phyloP scores from a whole-genome alignment of 331 rosid genomes.

The Phaseolus coccineus region DNA sequence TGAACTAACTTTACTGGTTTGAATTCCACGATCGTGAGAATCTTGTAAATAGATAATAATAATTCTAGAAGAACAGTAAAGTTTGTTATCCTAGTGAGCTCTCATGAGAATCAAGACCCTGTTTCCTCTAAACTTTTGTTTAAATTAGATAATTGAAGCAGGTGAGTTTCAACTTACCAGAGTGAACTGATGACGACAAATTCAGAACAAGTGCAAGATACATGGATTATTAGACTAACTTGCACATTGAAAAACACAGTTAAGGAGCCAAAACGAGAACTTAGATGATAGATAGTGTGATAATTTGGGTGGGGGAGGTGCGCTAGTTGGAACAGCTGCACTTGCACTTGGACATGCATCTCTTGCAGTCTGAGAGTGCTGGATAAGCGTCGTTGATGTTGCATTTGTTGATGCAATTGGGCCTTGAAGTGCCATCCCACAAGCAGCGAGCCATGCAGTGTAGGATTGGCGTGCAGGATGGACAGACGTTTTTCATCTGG shows the following conservation, averaged over 20 bases:
- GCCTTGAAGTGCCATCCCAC: slow-evolving; percentile 70
- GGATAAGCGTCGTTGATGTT: slow-evolving; percentile 57
- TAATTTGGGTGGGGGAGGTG: slow-evolving; percentile 1
- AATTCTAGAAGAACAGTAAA: no score
- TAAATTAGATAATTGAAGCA: neutral
- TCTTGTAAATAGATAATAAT: no score
- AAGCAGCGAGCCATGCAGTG: slow-evolving; percentile 90
- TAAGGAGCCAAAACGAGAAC: neutral
- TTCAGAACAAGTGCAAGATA: slow-evolving; percentile 37
- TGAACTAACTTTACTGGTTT: neutral
- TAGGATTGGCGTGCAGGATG: slow-evolving; percentile 60
- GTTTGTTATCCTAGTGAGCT: neutral
- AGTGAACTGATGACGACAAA: neutral
- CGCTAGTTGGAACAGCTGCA: slow-evolving; percentile 66
- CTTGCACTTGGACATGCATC: slow-evolving; percentile 82
- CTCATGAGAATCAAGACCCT: neutral
- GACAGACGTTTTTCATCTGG: slow-evolving; percentile 69
- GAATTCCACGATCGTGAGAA: neutral
- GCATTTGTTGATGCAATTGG: slow-evolving; percentile 61
- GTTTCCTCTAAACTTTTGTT: neutral
- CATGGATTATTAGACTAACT: slow-evolving; percentile 13
- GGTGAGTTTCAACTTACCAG: slow-evolving; percentile 11
- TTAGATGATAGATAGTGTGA: neutral
- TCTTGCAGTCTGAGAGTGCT: slow-evolving; percentile 69
- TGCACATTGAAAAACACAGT: neutral